phyloP scores from a whole-genome alignment of 2,329 filamentous ascomycete species.

The Alternaria ethzedia region DNA sequence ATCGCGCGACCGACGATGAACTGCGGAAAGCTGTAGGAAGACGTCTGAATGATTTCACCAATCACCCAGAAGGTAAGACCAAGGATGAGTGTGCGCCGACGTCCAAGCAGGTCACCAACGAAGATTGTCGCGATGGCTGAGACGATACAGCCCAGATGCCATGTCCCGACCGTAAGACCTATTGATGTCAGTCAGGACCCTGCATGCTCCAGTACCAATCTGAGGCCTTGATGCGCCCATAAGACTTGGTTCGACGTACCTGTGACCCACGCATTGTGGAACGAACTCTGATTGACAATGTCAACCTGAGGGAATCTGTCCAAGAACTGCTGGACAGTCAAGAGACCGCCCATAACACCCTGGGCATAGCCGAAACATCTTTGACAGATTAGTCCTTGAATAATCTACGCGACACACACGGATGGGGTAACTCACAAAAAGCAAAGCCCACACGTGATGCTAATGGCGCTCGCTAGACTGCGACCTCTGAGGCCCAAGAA shows the following conservation, averaged over 20 bases:
- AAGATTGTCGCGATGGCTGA: constrained; percentile 60
- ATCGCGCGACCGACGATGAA: constrained; percentile 60
- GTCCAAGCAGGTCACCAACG: constrained; percentile 57
- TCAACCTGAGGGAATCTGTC: constrained; percentile 36
- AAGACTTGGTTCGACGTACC: constrained; percentile 18
- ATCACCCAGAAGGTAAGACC: constrained; percentile 58
- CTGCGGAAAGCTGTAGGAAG: constrained; percentile 54
- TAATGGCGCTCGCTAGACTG: constrained; percentile 28
- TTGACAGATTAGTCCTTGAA: constrained; percentile 15
- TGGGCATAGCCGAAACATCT: constrained; percentile 66
- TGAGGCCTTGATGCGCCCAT: neutral
- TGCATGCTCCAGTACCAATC: neutral
- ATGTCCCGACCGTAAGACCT: constrained; percentile 40
- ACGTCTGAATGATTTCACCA: constrained; percentile 58
- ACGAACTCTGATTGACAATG: constrained; percentile 25
- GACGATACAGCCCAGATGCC: constrained; percentile 63
- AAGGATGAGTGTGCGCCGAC: constrained; percentile 57
- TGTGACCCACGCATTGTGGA: constrained; percentile 33
- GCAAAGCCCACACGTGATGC: constrained; percentile 34
- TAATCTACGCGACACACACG: neutral
- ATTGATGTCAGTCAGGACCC: neutral
- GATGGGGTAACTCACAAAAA: constrained; percentile 28
- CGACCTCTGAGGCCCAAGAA: constrained; percentile 32
- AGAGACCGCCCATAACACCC: constrained; percentile 71
- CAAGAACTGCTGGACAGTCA: constrained; percentile 70